Conservation (phyloP, 176 grass and related monocot species). For the Bolboschoenus planiculmis region DNA sequence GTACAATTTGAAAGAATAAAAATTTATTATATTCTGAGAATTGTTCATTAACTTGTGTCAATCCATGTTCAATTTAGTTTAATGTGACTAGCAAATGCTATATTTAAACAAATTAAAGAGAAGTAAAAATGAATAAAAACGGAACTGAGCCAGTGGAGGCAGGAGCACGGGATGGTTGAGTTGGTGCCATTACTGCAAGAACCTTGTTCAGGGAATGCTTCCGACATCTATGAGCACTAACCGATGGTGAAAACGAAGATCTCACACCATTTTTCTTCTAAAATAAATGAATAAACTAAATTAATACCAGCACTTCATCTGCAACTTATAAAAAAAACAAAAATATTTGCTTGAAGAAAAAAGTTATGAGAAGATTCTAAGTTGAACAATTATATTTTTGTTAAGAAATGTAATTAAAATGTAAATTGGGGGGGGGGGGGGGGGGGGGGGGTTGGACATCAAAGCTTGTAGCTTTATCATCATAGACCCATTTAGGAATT, state of each 20-base stretch:
- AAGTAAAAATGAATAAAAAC: neutral
- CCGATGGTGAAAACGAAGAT: constrained; percentile 24
- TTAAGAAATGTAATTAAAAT: too few relatives aligned
- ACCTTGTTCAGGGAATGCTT: constrained; percentile 20
- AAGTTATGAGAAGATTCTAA: neutral
- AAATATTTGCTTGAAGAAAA: neutral
- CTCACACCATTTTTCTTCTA: constrained; percentile 48
- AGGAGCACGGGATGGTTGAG: constrained; percentile 42
- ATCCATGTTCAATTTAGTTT: neutral
- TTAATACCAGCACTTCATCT: neutral
- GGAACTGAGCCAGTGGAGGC: constrained; percentile 68
- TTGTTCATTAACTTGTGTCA: neutral
- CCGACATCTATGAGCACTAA: constrained; percentile 23
- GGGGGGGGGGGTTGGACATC: too few relatives aligned
- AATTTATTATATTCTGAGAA: neutral
- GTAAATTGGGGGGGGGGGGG: too few relatives aligned
- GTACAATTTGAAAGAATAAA: neutral
- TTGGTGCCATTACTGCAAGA: constrained; percentile 53
- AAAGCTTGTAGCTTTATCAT: too few relatives aligned
- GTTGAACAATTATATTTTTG: too few relatives aligned
- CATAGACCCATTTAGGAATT: too few relatives aligned
- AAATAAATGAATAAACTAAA: neutral
- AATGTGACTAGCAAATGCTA: neutral
- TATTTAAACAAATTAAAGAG: neutral
- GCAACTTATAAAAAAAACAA: neutral